Evolutionary conservation across 2,329 filamentous ascomycete genomes (phyloP), one percentile per base, ranked within the genome.

Genomic region (Pseudogymnoascus sp.): DNA sequence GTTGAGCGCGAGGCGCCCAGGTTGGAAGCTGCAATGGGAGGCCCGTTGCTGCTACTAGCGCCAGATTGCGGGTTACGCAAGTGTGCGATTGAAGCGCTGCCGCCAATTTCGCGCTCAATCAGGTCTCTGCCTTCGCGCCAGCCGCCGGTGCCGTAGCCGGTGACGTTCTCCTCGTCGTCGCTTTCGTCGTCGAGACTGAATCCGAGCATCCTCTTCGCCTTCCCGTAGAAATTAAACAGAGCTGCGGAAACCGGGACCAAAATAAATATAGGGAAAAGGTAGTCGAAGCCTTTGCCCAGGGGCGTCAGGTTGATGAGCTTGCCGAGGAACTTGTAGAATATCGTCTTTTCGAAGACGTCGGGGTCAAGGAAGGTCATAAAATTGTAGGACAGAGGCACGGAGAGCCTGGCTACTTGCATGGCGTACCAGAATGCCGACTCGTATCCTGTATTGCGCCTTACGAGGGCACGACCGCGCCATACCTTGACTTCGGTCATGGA

Each of bases 351-450:
- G 72, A 92, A 93, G 44, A 96, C 84, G 11, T 80, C 79, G 7
- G 80, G 81, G 0, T 90, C 89, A 21, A 97, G 77, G 73, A 97
- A 93, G 0, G 93, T 97, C 74, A 96, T 83, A 72, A 97, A 99
- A 77, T 99, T 99, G 83, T 96, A 99, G 3, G 90, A 88, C 7
- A 99, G 82, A 0, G 95, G 95, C 0, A 99, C 91, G 1, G 90
- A 96, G 46, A 99, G 85, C 71, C 93, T 91, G 61, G 95, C 93
- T 10, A 97, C 90, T 74, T 97, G 91, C 64, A 91, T 87, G 1
- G 91, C 89, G 73, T 97, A 99, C 92, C 96, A 99, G 69, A 93
- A 96, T 0, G 95, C 95, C 60, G 88, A 91, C 74, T 97, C 95
- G 65, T 91, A 87, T 64, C 96, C 93, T 0, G 95, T 99, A 72